Percentiles rank a stretch among this genome's conserved stretches.
phyloP scores from a whole-genome alignment of 2,329 filamentous ascomycete species.

The Apiospora phragmitis region DNA sequence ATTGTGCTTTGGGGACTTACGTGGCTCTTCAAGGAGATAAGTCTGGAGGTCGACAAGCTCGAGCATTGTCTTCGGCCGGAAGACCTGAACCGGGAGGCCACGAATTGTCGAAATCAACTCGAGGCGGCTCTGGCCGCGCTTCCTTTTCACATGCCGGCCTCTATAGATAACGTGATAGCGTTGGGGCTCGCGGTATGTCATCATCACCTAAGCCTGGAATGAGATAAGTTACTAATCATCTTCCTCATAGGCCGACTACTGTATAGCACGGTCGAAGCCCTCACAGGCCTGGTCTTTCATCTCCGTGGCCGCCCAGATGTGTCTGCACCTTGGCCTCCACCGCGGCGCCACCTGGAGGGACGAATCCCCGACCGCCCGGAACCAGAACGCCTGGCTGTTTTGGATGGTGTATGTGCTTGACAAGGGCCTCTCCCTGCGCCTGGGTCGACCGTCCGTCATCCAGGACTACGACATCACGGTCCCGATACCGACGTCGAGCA shows the following conservation, averaged over 20 bases:
- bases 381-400: constrained; percentile 39
- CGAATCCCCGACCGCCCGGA: constrained; percentile 28
- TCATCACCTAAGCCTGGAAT: no score
- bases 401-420: constrained; percentile 58
- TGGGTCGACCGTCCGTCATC: constrained; percentile 59
- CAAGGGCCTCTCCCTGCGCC: constrained; percentile 56
- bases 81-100: constrained; percentile 6
- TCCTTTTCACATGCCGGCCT: constrained; percentile 57
- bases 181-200: constrained; percentile 55
- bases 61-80: constrained; percentile 37
- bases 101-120: constrained; percentile 46
- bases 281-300: constrained; percentile 66
- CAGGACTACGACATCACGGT: constrained; percentile 62
- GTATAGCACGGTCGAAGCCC: constrained; percentile 62
- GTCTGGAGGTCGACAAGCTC: constrained; percentile 41
- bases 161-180: constrained; percentile 55
- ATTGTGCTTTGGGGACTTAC: constrained; percentile 46
- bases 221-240: no score
- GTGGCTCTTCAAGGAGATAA: constrained; percentile 39
- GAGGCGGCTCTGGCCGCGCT: constrained; percentile 53
- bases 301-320: constrained; percentile 58
- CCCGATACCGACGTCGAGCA: constrained; percentile 28
- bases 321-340: constrained; percentile 64
- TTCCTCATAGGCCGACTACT: constrained; percentile 52
- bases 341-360: constrained; percentile 38